These are phyloP conservation scores for Lactarius pseudohatsudake DNA, from an alignment of 768 basidiomycete genomes.

Conservation along the genomic window DNA sequence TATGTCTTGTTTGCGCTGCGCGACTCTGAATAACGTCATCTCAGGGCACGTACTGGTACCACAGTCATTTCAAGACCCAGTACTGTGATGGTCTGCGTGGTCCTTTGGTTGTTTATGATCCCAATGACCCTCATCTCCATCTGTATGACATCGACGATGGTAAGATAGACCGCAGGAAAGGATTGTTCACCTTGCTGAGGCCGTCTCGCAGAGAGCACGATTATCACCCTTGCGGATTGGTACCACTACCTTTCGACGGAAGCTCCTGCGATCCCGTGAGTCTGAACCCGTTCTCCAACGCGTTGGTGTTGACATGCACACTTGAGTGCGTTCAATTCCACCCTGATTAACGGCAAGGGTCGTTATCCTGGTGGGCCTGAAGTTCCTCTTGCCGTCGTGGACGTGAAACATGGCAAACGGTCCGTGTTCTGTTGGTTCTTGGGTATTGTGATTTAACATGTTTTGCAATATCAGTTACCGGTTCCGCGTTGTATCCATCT, in stretches of 20 bases:
- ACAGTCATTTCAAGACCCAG: conserved; percentile 43
- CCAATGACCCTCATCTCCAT: conserved; percentile 32
- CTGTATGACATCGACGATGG: conserved; percentile 38
- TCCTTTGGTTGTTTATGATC: conserved; percentile 36
- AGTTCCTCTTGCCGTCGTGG: conserved; percentile 20
- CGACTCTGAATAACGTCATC: background rate
- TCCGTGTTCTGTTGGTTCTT: background rate
- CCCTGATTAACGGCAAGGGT: conserved; percentile 51
- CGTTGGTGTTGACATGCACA: background rate
- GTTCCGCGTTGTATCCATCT: conserved; percentile 29
- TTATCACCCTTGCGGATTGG: conserved; percentile 51
- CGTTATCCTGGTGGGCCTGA: conserved; percentile 35
- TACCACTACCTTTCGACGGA: conserved; percentile 26
- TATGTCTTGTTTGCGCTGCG: background rate
- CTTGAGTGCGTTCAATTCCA: conserved; percentile 35
- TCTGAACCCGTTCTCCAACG: background rate
- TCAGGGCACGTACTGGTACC: conserved; percentile 41
- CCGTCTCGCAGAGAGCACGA: conserved; percentile 40
- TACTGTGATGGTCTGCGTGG: conserved; percentile 48
- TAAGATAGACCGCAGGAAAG: conserved; percentile 1
- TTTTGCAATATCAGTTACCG: conserved; percentile 21
- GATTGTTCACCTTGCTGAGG: background rate
- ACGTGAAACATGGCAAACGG: conserved; percentile 16
- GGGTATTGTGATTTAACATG: background rate
- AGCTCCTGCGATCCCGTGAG: background rate